A percentile compares a stretch with the other conserved stretches of the same genome.
These are phyloP conservation scores for Epithemia pelagica DNA, from an alignment of 108 stramenopile genomes.

Conservation along the genomic window DNA sequence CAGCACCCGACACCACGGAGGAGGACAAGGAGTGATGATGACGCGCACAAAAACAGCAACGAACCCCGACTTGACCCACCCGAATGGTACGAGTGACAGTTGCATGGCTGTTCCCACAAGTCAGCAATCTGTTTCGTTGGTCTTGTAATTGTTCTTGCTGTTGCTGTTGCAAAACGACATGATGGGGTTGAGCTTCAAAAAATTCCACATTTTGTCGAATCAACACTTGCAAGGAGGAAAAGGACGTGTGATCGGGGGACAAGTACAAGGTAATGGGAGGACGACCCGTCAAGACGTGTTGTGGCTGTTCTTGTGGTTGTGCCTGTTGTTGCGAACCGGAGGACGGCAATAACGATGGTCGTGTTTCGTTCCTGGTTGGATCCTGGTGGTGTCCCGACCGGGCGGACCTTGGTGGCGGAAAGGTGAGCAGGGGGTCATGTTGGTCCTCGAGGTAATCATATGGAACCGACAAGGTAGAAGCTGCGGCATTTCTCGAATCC, in stretches of 20 bases:
- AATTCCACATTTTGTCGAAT: conserved; percentile 36
- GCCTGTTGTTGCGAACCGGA: neutral
- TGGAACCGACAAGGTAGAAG: too few relatives aligned
- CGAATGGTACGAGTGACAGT: conserved; percentile 10
- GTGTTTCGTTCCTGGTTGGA: too few relatives aligned
- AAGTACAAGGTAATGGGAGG: conserved; percentile 16
- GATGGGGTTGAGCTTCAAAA: conserved; percentile 30
- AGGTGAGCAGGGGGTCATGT: neutral
- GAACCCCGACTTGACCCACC: conserved; percentile 45
- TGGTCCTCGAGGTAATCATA: neutral
- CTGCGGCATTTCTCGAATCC: too few relatives aligned
- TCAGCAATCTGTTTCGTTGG: too few relatives aligned
- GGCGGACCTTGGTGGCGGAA: neutral
- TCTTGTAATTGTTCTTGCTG: too few relatives aligned
- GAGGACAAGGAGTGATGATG: too few relatives aligned
- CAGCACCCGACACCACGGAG: too few relatives aligned
- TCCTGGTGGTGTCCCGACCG: too few relatives aligned
- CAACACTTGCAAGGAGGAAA: conserved; percentile 36
- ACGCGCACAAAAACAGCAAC: conserved; percentile 45
- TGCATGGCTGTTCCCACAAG: too few relatives aligned
- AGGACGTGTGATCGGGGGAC: conserved; percentile 37
- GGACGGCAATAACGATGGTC: too few relatives aligned
- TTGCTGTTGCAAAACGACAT: conserved; percentile 24
- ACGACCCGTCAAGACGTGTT: conserved; percentile 15
- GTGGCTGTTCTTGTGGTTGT: neutral